These are phyloP conservation scores for Sporopachydermia lactativora DNA, from an alignment of 805 yeast genomes.

Conservation along the genomic window DNA sequence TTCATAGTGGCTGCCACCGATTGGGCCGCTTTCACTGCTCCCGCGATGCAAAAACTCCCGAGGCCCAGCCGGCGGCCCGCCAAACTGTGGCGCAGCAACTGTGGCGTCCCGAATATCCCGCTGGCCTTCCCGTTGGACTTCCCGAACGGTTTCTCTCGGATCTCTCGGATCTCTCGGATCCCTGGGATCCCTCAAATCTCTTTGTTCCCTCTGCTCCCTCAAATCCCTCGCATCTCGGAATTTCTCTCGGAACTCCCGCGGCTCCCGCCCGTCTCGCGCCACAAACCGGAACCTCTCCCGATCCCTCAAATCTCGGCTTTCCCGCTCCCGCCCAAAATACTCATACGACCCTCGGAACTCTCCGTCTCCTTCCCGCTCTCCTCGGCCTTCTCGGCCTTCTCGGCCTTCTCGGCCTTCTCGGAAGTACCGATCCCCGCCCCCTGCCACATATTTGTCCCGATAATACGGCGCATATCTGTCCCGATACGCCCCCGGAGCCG, in stretches of 20 bases:
- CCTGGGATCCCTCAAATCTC: no score
- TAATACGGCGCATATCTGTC: not conserved
- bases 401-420: not conserved
- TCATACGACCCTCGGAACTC: not conserved
- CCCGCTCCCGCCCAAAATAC: not conserved
- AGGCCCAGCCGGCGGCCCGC: constrained; percentile 2
- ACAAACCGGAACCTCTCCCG: not conserved
- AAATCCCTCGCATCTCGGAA: no score
- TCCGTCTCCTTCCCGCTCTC: not conserved
- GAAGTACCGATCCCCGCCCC: not conserved
- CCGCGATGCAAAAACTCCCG: constrained; percentile 3
- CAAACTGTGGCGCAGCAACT: constrained; percentile 1
- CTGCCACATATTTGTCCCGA: not conserved
- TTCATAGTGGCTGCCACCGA: not conserved
- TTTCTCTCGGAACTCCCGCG: no score
- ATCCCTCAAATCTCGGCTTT: no score
- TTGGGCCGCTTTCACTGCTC: constrained; percentile 3
- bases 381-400: no score
- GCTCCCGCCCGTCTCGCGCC: not conserved
- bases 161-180: no score
- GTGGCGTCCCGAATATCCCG: constrained; percentile 3
- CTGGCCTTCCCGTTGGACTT: constrained; percentile 5
- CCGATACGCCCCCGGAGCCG: constrained; percentile 1
- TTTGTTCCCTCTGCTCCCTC: no score
- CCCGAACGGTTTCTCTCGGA: not conserved